These are phyloP conservation scores for Dryas alaskensis DNA, from an alignment of 306 rosid species.

Conservation along the genomic window DNA sequence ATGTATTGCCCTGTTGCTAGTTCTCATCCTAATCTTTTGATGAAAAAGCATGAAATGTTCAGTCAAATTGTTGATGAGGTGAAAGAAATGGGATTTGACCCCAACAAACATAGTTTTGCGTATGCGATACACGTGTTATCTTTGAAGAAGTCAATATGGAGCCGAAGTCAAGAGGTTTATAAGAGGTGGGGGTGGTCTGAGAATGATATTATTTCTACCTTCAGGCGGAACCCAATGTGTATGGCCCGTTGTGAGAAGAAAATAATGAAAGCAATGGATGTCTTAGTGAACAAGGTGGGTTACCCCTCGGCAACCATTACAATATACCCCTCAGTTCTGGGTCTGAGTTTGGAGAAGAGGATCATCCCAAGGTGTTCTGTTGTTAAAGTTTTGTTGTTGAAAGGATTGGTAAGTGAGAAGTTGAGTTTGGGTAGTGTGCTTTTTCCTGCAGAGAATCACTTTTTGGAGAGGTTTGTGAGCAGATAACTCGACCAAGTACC, in stretches of 20 bases:
- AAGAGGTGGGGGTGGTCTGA: constrained; percentile 35
- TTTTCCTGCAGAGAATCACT: constrained; percentile 4
- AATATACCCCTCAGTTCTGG: background rate
- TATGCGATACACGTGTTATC: constrained; percentile 12
- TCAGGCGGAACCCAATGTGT: constrained; percentile 20
- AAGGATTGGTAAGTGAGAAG: constrained; percentile 23
- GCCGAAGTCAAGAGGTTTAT: constrained; percentile 14
- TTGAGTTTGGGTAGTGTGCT: background rate
- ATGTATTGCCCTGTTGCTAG: constrained; percentile 6
- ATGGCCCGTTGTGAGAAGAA: constrained; percentile 27
- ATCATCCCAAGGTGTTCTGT: constrained; percentile 30
- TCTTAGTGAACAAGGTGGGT: constrained; percentile 28
- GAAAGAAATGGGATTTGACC: constrained; percentile 23
- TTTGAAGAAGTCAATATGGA: constrained; percentile 12
- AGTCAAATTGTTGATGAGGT: constrained; percentile 8
- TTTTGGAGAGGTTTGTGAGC: constrained; percentile 25
- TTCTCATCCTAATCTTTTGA: background rate
- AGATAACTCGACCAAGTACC: constrained; percentile 27
- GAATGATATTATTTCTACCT: constrained; percentile 16
- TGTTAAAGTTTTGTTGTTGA: constrained; percentile 15
- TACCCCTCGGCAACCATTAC: constrained; percentile 7
- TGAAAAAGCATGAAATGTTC: constrained; percentile 9
- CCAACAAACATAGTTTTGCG: constrained; percentile 13
- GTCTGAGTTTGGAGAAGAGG: constrained; percentile 32
- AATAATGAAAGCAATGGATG: constrained; percentile 22